Percentiles rank a stretch among this genome's conserved stretches.
Evolutionary conservation across 257 asterid species (phyloP).

Genomic region (Oldenlandia corymbosa): DNA sequence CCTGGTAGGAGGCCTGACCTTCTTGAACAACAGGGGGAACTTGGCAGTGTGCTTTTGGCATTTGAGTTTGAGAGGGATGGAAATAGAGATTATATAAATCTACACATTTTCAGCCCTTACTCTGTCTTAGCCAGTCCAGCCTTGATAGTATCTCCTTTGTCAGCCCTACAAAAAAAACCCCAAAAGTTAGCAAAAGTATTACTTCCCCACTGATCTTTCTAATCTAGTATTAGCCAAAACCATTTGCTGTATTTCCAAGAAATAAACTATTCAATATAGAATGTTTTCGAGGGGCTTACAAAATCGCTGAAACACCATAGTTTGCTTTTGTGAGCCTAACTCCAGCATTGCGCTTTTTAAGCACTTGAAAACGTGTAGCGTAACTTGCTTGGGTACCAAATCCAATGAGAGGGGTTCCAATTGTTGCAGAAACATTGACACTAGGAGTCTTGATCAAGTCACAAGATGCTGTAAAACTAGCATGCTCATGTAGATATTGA

Average conservation of each 20-base stretch:
- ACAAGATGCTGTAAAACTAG: slow-evolving; percentile 26
- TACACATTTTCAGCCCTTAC: too few relatives aligned
- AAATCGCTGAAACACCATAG: slow-evolving; percentile 23
- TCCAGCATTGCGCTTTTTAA: slow-evolving; percentile 32
- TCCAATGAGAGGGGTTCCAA: slow-evolving; percentile 38
- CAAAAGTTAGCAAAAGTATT: too few relatives aligned
- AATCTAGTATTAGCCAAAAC: too few relatives aligned
- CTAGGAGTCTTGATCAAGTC: slow-evolving; percentile 29
- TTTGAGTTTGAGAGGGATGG: too few relatives aligned
- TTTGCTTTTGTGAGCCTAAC: slow-evolving; percentile 28
- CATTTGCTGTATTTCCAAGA: too few relatives aligned
- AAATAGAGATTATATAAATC: too few relatives aligned
- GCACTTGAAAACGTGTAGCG: slow-evolving; percentile 22
- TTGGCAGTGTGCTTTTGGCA: too few relatives aligned
- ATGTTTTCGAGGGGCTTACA: slow-evolving; percentile 39
- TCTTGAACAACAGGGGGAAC: too few relatives aligned
- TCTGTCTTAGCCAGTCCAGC: too few relatives aligned
- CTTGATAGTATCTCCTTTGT: slow-evolving; percentile 41
- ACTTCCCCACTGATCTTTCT: too few relatives aligned
- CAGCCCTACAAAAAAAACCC: slow-evolving; percentile 26
- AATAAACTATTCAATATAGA: too few relatives aligned
- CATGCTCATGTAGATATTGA: slow-evolving; percentile 31
- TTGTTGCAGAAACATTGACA: slow-evolving; percentile 35
- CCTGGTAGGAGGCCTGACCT: too few relatives aligned
- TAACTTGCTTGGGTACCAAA: slow-evolving; percentile 42